Base-by-base conservation (phyloP, 805 yeast species). In the Metschnikowia santaceciliae region DNA sequence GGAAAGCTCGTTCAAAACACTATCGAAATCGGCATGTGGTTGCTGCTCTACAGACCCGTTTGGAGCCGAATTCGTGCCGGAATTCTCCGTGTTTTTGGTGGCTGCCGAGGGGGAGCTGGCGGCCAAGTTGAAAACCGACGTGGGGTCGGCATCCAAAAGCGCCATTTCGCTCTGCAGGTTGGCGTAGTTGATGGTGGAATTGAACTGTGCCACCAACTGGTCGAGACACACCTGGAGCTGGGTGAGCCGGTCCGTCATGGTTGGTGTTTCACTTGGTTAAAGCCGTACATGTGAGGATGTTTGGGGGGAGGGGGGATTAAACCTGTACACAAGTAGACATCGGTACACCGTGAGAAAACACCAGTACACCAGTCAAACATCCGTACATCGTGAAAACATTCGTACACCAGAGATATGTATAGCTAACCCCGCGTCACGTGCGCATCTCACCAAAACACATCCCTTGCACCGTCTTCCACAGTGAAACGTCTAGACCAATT, bases 201-300 rank as follows among this genome's bases (percentile, higher is more conserved):
- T 82, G 70, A 88, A 85, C 68, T 86, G 91, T 54, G 88, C 94
- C 52, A 85, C 79, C 53, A 88, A 77, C 64, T 81, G 90, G 66
- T 91, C 98, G 35, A 91, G 73, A 59, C 97, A 89, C 42, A 88
- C 78, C 62, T 91, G 98, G 22, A 91, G 77, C 65, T 91, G 98
- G 2, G 97, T 89, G 35, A 91, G 74, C 62, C 97, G 76, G 68
- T 91, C 98, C 0, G 96, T 77, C 95, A 88, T 39, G 20, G 11
- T 20, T 42, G 17, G 37, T 15, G 15, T 3, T 17, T 17, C 30
- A 26, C 30, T 26, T 8, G 11, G 30, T 22, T 22, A 8, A 26
- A 26, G 13, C 30, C 30, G 11, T 26, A 26, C 30, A 26, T 26
- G 30, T 23, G 20, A 15, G 23, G 22, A 6, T 34, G 20, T 17